phyloP scores from a whole-genome alignment of 768 basidiomycete genomes.

The Tremella mesenterica region DNA sequence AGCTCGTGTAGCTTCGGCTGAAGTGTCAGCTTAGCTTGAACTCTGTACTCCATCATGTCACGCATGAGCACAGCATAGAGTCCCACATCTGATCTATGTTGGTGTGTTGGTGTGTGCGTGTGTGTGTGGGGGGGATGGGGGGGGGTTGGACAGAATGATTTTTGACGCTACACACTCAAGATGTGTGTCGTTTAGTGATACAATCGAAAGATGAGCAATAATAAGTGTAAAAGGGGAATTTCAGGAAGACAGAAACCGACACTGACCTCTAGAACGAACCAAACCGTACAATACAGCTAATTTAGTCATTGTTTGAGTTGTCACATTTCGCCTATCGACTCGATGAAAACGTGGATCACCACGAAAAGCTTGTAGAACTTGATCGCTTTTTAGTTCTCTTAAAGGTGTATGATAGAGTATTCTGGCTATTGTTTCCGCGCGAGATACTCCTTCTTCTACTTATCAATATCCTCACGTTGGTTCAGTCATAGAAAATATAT shows the following conservation, averaged over 20 bases:
- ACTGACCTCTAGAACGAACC: conserved; percentile 58
- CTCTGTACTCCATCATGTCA: background rate
- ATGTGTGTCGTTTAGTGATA: too few species aligned
- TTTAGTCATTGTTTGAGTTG: conserved; percentile 54
- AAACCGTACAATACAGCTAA: conserved; percentile 57
- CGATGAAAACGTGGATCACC: conserved; percentile 59
- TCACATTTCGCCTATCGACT: conserved; percentile 51
- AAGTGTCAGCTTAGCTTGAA: background rate
- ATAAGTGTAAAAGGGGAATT: background rate
- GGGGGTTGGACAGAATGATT: too few species aligned
- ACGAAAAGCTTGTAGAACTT: conserved; percentile 56
- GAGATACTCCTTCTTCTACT: conserved; percentile 45
- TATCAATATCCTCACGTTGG: background rate
- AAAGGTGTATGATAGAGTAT: conserved; percentile 49
- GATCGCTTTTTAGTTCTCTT: conserved; percentile 50
- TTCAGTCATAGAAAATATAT: background rate
- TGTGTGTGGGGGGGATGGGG: too few species aligned
- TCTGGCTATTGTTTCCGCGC: conserved; percentile 49
- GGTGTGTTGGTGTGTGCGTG: too few species aligned
- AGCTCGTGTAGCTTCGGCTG: conserved; percentile 61
- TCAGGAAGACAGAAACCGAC: conserved; percentile 4
- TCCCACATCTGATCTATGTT: too few species aligned
- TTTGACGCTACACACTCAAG: too few species aligned
- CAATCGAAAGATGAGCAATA: background rate
- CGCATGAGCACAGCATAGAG: too few species aligned